phyloP scores from a whole-genome alignment of 2,329 filamentous ascomycete genomes.

The Pseudogymnoascus sp. region DNA sequence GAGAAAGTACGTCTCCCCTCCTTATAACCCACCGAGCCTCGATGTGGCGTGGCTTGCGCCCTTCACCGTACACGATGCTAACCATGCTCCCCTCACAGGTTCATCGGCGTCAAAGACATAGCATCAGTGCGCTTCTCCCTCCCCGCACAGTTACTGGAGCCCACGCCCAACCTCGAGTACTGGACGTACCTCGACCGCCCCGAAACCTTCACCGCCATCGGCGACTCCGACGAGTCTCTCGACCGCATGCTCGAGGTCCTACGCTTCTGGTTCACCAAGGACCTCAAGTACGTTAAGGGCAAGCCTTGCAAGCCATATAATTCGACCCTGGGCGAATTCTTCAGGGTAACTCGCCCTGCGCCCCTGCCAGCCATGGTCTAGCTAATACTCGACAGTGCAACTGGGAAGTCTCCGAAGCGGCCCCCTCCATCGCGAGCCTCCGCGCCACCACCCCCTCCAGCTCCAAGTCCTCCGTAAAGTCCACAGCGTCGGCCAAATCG shows the following conservation, averaged over 20 bases:
- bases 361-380: neutral
- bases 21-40: neutral
- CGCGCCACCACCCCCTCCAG: slow-evolving; percentile 19
- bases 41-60: neutral
- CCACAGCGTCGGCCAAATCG: slow-evolving; percentile 25
- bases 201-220: slow-evolving; percentile 75
- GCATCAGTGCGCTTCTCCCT: slow-evolving; percentile 93
- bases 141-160: slow-evolving; percentile 89
- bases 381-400: slow-evolving; percentile 57
- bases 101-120: slow-evolving; percentile 93
- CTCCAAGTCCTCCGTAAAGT: slow-evolving; percentile 25
- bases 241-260: slow-evolving; percentile 93
- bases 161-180: slow-evolving; percentile 94
- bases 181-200: slow-evolving; percentile 97
- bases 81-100: slow-evolving; percentile 44
- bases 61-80: neutral
- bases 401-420: slow-evolving; percentile 82
- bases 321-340: slow-evolving; percentile 93
- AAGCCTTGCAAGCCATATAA: slow-evolving; percentile 99
- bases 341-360: slow-evolving; percentile 51
- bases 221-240: slow-evolving; percentile 82
- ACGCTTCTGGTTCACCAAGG: slow-evolving; percentile 98
- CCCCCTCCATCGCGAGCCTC: slow-evolving; percentile 48
- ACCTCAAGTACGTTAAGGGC: slow-evolving; percentile 97
- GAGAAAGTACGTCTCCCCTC: slow-evolving; percentile 58